A percentile compares a stretch with the other conserved stretches of the same genome.
Evolutionary conservation across 352 stramenopile genomes (phyloP).

Genomic region (Phytopythium oedochilum): DNA sequence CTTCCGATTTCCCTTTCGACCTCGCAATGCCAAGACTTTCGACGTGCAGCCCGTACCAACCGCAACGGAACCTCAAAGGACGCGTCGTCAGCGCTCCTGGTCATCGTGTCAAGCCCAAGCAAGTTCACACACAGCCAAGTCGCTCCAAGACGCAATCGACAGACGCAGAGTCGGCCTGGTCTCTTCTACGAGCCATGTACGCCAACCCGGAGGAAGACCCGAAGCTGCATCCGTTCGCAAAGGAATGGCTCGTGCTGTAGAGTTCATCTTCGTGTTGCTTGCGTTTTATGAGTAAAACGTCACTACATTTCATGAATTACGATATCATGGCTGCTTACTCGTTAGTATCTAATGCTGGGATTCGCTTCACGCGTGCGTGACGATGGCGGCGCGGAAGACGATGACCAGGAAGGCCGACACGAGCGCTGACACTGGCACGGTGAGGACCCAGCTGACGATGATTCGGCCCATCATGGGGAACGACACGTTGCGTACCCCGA

Average conservation of each 20-base stretch:
- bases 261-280: too few relatives aligned
- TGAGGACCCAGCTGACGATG: constrained; percentile 22
- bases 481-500: constrained; percentile 19
- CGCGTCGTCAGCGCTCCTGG: background rate
- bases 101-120: background rate
- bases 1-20: background rate
- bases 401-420: constrained; percentile 13
- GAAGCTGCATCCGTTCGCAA: constrained; percentile 2
- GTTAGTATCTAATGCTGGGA: too few relatives aligned
- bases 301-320: too few relatives aligned
- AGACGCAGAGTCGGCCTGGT: background rate
- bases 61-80: background rate
- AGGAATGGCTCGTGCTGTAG: background rate
- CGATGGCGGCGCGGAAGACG: constrained; percentile 10
- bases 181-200: constrained; percentile 1
- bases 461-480: constrained; percentile 20
- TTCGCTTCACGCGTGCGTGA: background rate
- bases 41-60: background rate
- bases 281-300: too few relatives aligned
- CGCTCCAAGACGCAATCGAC: too few relatives aligned
- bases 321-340: too few relatives aligned
- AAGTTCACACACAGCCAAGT: background rate
- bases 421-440: constrained; percentile 16
- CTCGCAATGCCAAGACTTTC: background rate
- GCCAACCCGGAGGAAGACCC: constrained; percentile 2